Evolutionary conservation across 2,329 filamentous ascomycete species (phyloP).

Genomic region (Samsoniella hepiali): DNA sequence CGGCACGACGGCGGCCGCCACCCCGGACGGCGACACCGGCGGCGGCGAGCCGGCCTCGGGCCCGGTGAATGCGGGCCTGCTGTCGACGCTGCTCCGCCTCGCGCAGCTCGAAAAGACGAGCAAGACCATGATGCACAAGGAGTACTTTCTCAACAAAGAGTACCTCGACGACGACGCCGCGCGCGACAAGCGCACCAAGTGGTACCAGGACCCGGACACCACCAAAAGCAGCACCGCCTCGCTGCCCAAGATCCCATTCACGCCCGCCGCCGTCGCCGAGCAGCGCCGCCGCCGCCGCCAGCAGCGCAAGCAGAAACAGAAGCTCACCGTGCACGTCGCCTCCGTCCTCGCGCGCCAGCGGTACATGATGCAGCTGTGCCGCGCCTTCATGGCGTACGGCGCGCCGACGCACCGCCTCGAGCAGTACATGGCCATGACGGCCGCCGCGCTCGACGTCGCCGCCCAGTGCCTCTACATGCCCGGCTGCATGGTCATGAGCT

Average conservation of each 20-base stretch:
- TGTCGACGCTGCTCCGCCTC: slow-evolving; percentile 6
- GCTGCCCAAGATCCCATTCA: background rate
- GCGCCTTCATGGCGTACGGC: slow-evolving; percentile 17
- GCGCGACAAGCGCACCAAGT: slow-evolving; percentile 1
- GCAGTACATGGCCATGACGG: slow-evolving; percentile 17
- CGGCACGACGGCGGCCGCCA: background rate
- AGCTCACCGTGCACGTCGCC: slow-evolving; percentile 12
- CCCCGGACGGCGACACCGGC: background rate
- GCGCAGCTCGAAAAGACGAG: slow-evolving; percentile 12
- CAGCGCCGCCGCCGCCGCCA: background rate
- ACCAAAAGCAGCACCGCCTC: slow-evolving; percentile 2
- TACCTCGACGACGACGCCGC: slow-evolving; percentile 6
- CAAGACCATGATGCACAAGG: slow-evolving; percentile 10
- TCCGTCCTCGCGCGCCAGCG: slow-evolving; percentile 12
- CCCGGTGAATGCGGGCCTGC: slow-evolving; percentile 4
- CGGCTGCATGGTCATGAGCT: slow-evolving; percentile 17
- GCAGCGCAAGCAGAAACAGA: background rate
- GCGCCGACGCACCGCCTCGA: slow-evolving; percentile 17
- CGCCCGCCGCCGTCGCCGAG: background rate
- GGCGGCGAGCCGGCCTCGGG: background rate
- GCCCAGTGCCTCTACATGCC: slow-evolving; percentile 19
- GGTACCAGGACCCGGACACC: slow-evolving; percentile 7
- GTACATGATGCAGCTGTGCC: slow-evolving; percentile 17
- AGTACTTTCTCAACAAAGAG: slow-evolving; percentile 11
- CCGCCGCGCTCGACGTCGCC: slow-evolving; percentile 7